Conservation (phyloP, 768 basidiomycete species). For the Lentinula lateritia region DNA sequence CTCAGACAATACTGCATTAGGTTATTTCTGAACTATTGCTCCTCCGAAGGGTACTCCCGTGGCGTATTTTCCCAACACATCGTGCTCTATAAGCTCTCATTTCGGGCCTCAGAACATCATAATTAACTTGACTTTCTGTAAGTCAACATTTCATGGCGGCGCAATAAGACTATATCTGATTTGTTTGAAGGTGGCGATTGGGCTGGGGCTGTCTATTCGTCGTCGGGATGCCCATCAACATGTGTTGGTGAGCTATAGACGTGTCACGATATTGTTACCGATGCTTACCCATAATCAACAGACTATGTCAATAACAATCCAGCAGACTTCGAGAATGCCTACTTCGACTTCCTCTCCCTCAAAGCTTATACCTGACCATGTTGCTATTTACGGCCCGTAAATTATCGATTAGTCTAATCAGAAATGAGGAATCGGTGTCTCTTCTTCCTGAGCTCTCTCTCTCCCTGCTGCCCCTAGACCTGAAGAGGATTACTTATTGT, state of each 20-base stretch:
- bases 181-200: conserved; percentile 45
- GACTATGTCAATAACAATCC: conserved; percentile 67
- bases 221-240: conserved; percentile 46
- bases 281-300: conserved; percentile 16
- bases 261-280: neutral
- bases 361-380: conserved; percentile 36
- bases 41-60: conserved; percentile 21
- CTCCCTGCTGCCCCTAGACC: no score
- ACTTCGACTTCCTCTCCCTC: conserved; percentile 64
- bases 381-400: no score
- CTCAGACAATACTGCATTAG: neutral
- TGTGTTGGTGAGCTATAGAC: conserved; percentile 39
- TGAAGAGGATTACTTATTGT: no score
- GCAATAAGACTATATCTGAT: neutral
- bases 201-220: conserved; percentile 43
- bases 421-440: no score
- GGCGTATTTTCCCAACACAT: conserved; percentile 26
- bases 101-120: conserved; percentile 29
- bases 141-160: conserved; percentile 15
- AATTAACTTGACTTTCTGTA: conserved; percentile 44
- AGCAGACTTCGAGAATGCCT: conserved; percentile 58
- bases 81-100: conserved; percentile 29
- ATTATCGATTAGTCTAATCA: neutral
- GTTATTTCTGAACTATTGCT: neutral
- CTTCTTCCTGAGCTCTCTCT: no score